Evolutionary conservation across 192 early-diverging fungal genomes (phyloP).

Genomic region (Podila minutissima): DNA sequence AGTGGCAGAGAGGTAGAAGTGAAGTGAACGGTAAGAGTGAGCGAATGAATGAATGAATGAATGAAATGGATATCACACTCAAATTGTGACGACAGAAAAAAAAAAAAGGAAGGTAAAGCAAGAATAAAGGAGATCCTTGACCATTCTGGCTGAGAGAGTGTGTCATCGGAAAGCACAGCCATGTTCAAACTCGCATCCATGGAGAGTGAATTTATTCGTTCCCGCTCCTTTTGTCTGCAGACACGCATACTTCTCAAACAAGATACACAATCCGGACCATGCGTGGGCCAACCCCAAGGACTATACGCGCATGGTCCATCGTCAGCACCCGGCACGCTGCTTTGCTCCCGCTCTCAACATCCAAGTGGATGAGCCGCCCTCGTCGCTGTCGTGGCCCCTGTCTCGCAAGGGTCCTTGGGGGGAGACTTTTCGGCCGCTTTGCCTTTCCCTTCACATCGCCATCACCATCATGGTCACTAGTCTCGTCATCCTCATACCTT

Average conservation of each 20-base stretch:
- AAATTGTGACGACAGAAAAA: neutral
- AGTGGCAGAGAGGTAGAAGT: neutral
- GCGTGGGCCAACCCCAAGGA: conserved; percentile 29
- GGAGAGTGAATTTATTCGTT: too few species aligned
- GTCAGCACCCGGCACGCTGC: conserved; percentile 23
- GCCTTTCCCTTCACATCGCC: neutral
- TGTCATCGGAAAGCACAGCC: too few species aligned
- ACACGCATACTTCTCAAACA: neutral
- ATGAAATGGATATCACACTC: neutral
- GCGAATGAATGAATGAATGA: neutral
- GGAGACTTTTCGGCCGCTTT: neutral
- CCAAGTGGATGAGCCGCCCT: conserved; percentile 13
- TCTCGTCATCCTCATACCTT: neutral
- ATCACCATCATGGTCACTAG: neutral
- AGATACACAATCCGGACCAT: conserved; percentile 35
- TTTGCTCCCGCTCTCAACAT: conserved; percentile 15
- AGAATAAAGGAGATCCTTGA: conserved; percentile 27
- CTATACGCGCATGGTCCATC: conserved; percentile 45
- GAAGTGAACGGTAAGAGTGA: neutral
- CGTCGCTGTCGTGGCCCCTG: neutral
- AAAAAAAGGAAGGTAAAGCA: conserved; percentile 1
- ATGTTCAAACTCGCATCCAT: too few species aligned
- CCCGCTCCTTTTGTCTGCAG: too few species aligned
- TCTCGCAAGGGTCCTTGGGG: neutral
- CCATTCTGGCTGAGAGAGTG: neutral